Conservation (phyloP, 352 stramenopile species). For the Phytopythium montanum region DNA sequence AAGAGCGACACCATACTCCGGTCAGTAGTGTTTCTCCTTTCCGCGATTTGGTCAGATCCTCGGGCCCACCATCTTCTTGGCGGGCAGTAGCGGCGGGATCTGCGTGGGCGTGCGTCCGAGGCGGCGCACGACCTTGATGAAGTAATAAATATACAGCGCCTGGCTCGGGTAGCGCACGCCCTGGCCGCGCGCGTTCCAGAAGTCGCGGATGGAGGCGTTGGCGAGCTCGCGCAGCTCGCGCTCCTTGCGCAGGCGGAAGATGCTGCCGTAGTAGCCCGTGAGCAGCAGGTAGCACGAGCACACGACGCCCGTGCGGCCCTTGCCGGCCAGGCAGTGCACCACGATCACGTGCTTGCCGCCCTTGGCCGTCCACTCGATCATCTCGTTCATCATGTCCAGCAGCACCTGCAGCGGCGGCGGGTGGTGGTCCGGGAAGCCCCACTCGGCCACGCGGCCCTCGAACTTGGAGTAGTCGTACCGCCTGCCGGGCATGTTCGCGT, state of each 20-base stretch:
- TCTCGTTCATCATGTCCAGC: conserved; percentile 84
- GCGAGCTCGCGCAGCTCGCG: conserved; percentile 58
- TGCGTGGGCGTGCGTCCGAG: conserved; percentile 41
- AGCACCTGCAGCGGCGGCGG: conserved; percentile 72
- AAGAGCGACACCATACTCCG: neutral
- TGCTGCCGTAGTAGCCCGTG: conserved; percentile 65
- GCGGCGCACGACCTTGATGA: conserved; percentile 62
- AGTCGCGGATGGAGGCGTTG: conserved; percentile 67
- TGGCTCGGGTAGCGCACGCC: conserved; percentile 82
- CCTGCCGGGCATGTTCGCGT: neutral
- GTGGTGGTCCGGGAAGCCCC: conserved; percentile 79
- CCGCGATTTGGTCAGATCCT: neutral
- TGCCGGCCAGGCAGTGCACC: conserved; percentile 77
- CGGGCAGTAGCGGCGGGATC: conserved; percentile 47
- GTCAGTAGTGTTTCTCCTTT: neutral
- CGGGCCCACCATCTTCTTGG: conserved; percentile 47
- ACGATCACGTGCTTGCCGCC: conserved; percentile 70
- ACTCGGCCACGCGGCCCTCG: conserved; percentile 64
- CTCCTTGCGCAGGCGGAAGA: conserved; percentile 65
- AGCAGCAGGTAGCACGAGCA: conserved; percentile 81
- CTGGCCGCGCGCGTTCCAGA: conserved; percentile 73
- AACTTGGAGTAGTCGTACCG: conserved; percentile 80
- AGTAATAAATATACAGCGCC: conserved; percentile 88
- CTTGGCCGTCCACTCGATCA: conserved; percentile 69
- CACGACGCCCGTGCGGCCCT: conserved; percentile 78